phyloP scores from a whole-genome alignment of 495 filamentous ascomycete genomes.

The Geopyxis carbonaria region DNA sequence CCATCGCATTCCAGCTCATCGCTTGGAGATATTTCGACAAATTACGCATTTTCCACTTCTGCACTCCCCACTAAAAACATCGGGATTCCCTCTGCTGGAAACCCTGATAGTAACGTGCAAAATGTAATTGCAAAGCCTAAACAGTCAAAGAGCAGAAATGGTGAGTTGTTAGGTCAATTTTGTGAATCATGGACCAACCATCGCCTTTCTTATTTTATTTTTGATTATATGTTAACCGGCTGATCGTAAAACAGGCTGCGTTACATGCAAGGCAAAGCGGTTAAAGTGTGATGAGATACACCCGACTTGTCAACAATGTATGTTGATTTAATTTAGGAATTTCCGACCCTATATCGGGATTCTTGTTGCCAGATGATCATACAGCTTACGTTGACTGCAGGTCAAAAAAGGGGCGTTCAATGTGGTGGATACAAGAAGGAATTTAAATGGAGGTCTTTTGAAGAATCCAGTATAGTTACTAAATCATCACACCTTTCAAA shows the following conservation, averaged over 20 bases:
- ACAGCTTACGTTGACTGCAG: too few species aligned
- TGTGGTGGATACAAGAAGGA: constrained; percentile 73
- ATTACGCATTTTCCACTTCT: too few species aligned
- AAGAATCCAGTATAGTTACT: constrained; percentile 43
- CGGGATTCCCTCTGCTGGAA: too few species aligned
- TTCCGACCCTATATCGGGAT: too few species aligned
- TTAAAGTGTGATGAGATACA: constrained; percentile 72
- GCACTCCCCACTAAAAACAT: too few species aligned
- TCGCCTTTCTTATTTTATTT: constrained; percentile 3
- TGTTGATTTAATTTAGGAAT: constrained; percentile 5
- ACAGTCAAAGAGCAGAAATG: constrained; percentile 72
- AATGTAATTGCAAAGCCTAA: too few species aligned
- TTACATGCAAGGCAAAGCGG: constrained; percentile 66
- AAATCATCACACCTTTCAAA: constrained; percentile 27
- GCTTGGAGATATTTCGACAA: too few species aligned
- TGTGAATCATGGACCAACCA: too few species aligned
- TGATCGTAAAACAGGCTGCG: constrained; percentile 46
- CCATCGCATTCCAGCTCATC: too few species aligned
- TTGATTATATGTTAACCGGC: constrained; percentile 7
- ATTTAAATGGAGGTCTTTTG: constrained; percentile 70
- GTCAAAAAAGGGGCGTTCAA: constrained; percentile 43
- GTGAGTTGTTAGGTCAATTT: constrained; percentile 41
- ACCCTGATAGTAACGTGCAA: too few species aligned
- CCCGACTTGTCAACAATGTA: constrained; percentile 55
- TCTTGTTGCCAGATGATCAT: too few species aligned